phyloP scores from a whole-genome alignment of 331 rosid genomes.

The Arachis monticola region DNA sequence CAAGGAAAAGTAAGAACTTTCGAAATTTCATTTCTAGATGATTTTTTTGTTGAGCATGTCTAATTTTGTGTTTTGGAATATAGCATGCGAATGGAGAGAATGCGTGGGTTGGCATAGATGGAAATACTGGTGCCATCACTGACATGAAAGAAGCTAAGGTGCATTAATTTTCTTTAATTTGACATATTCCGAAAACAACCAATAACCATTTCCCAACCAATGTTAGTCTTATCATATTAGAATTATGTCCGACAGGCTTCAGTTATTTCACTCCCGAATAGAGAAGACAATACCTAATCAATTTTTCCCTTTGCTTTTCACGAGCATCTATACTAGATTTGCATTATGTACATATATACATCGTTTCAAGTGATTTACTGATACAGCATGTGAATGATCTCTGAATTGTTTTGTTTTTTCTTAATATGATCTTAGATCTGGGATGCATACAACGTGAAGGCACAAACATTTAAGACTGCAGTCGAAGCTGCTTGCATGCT shows the following conservation, averaged over 20 bases:
- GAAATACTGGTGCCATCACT: slow-evolving; percentile 69
- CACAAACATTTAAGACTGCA: slow-evolving; percentile 85
- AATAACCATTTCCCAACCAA: not conserved
- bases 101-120: slow-evolving; percentile 89
- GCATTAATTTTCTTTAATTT: not conserved
- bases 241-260: not conserved
- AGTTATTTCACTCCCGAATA: not conserved
- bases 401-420: slow-evolving; percentile 20
- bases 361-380: not conserved
- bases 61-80: not conserved
- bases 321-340: not conserved
- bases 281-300: not conserved
- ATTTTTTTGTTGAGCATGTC: no score
- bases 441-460: slow-evolving; percentile 90
- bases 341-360: not conserved
- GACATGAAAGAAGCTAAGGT: slow-evolving; percentile 82
- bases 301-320: not conserved
- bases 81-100: slow-evolving; percentile 84
- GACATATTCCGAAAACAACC: not conserved
- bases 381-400: not conserved
- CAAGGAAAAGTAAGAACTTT: slow-evolving; percentile 57
- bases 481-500: slow-evolving; percentile 94
- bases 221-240: not conserved
- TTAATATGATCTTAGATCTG: slow-evolving; percentile 60
- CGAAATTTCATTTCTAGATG: no score